Evolutionary conservation across 1,284 basidiomycete species (phyloP).

Genomic region (Microbotryum lychnidis-dioicae): DNA sequence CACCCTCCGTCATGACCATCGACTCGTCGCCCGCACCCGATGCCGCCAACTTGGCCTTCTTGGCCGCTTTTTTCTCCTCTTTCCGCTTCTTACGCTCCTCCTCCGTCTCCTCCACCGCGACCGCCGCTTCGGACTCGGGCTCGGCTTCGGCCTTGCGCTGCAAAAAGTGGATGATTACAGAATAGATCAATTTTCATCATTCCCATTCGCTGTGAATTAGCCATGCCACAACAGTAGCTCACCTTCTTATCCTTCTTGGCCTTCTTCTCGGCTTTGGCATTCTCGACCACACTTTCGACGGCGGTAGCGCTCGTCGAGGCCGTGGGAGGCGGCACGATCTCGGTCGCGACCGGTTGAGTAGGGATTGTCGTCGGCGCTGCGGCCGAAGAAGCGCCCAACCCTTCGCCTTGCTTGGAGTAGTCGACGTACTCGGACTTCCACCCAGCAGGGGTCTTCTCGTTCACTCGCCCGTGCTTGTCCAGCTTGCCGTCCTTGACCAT

Average conservation of each 20-base stretch:
- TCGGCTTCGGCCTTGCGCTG: constrained; percentile 7
- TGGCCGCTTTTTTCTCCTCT: constrained; percentile 47
- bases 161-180: background rate
- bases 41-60: constrained; percentile 40
- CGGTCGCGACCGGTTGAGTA: constrained; percentile 35
- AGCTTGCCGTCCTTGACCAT: constrained; percentile 88
- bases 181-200: constrained; percentile 4
- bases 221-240: no score
- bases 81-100: constrained; percentile 34
- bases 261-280: constrained; percentile 12
- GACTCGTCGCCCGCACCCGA: constrained; percentile 36
- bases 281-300: constrained; percentile 35
- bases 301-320: constrained; percentile 36
- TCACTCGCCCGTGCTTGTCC: constrained; percentile 88
- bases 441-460: constrained; percentile 79
- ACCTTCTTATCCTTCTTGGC: constrained; percentile 30
- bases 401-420: constrained; percentile 51
- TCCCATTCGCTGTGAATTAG: background rate
- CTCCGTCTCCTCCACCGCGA: constrained; percentile 36
- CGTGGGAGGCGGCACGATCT: constrained; percentile 30
- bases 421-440: constrained; percentile 94
- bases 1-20: constrained; percentile 5
- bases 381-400: constrained; percentile 22
- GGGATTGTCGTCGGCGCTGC: constrained; percentile 28
- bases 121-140: constrained; percentile 16